Evolutionary conservation across 192 early-diverging fungal genomes (phyloP).

Genomic region (Coemansia furcata): DNA sequence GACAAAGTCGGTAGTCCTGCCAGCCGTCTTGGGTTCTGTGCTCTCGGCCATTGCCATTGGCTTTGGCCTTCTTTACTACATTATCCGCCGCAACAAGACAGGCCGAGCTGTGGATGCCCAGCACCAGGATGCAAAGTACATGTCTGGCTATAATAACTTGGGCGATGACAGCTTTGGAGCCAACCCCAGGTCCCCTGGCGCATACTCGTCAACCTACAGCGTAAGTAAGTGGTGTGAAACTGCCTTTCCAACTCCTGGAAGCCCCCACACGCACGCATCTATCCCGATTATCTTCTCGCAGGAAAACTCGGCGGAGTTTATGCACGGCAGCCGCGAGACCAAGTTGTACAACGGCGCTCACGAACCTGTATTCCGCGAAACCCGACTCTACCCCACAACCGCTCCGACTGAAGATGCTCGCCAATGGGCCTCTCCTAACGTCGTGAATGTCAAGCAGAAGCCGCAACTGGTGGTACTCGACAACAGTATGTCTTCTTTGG

Average conservation of each 20-base stretch:
- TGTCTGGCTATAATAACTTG: constrained; percentile 45
- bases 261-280: constrained; percentile 23
- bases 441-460: constrained; percentile 36
- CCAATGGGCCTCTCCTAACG: constrained; percentile 35
- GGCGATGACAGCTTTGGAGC: constrained; percentile 23
- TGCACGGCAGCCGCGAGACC: constrained; percentile 23
- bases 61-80: constrained; percentile 17
- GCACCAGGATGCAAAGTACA: constrained; percentile 33
- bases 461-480: constrained; percentile 39
- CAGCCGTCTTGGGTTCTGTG: constrained; percentile 35
- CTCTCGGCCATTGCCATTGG: constrained; percentile 20
- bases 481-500: constrained; percentile 2
- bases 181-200: constrained; percentile 13
- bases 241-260: background rate
- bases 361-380: constrained; percentile 25
- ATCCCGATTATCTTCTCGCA: constrained; percentile 43
- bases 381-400: constrained; percentile 19
- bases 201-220: constrained; percentile 34
- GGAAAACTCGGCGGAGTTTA: constrained; percentile 13
- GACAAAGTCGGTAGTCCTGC: constrained; percentile 22
- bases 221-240: constrained; percentile 45
- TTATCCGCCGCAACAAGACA: constrained; percentile 23
- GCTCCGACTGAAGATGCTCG: constrained; percentile 18
- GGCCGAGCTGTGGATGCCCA: constrained; percentile 20
- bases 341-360: constrained; percentile 12